Base-by-base conservation (phyloP, 352 stramenopile species). In the Phytopythium ostracodes region DNA sequence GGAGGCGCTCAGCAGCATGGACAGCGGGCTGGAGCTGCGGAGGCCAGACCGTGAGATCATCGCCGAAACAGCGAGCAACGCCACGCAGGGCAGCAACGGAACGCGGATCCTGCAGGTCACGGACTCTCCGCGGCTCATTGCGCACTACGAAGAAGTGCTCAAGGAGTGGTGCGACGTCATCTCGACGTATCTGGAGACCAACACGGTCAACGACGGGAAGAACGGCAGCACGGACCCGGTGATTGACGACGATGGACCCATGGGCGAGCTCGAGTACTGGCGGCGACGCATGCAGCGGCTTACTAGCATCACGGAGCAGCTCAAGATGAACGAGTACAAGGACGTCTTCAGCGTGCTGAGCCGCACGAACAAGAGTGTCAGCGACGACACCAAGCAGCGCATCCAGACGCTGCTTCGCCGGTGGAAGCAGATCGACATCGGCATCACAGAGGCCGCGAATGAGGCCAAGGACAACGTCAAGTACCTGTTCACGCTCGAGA, bases 401-500 rank as follows among this genome's bases (percentile, higher is more conserved):
- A 96, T 98, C 40, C 92, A 98, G 62, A 92, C 82, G 18, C 74
- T 98, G 29, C 70, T 99, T 10, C 85, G 92, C 18, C 79, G 96
- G n/a, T 99, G 97, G 97, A 98, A 98, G 63, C 92, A 98, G 70
- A 98, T 99, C 55, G 97, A 99, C 65, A 98, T 99, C 64, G 94
- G 96, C 43, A 98, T 99, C 70, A 99, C 96, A 0, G 97, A 99
- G 75, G 91, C 96, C 0, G 95, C 96, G 5, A 99, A 99, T 63
- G 97, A 99, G 75, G 97, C 97, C 47, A 99, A 99, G 68, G 97
- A 99, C 75, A 99, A 99, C 73, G 92, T 98, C 46, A 99, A 99
- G 73, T 99, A 99, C 70, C 75, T 99, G 11, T 98, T 98, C 67
- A 99, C 97, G 33, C 81, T 99, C 7, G 97, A 99, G 62, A 97